Evolutionary conservation across 2,329 filamentous ascomycete species (phyloP).

Genomic region (Aspergillus sp.): DNA sequence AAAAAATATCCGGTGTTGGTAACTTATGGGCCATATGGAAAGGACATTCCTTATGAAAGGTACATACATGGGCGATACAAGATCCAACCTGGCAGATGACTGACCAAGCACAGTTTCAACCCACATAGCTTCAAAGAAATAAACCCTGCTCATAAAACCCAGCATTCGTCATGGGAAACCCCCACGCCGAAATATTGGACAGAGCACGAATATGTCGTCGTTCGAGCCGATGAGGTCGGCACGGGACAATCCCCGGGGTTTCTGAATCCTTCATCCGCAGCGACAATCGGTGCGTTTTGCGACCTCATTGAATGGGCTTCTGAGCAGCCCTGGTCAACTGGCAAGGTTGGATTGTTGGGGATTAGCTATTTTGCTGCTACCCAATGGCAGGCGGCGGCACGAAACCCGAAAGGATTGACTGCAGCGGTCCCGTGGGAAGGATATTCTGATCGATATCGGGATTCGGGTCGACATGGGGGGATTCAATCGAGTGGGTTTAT

Average conservation of each 20-base stretch:
- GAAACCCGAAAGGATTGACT: slow-evolving; percentile 44
- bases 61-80: slow-evolving; percentile 28
- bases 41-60: slow-evolving; percentile 59
- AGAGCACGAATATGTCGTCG: slow-evolving; percentile 46
- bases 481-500: slow-evolving; percentile 56
- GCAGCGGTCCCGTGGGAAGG: slow-evolving; percentile 51
- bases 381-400: slow-evolving; percentile 50
- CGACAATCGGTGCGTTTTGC: slow-evolving; percentile 44
- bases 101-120: slow-evolving; percentile 38
- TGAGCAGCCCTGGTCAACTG: slow-evolving; percentile 43
- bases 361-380: slow-evolving; percentile 48
- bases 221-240: slow-evolving; percentile 49
- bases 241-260: slow-evolving; percentile 46
- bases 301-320: slow-evolving; percentile 47
- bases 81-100: slow-evolving; percentile 1
- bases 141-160: slow-evolving; percentile 46
- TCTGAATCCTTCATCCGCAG: slow-evolving; percentile 45
- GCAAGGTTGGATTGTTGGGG: slow-evolving; percentile 46
- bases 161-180: slow-evolving; percentile 54
- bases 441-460: slow-evolving; percentile 49
- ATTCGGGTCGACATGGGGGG: slow-evolving; percentile 55
- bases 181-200: slow-evolving; percentile 55
- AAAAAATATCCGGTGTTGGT: slow-evolving; percentile 53
- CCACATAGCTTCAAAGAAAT: slow-evolving; percentile 47
- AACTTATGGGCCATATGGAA: slow-evolving; percentile 69